Evolutionary conservation across 176 grass and related monocot species (phyloP).

Genomic region (Cenchrus americanus): DNA sequence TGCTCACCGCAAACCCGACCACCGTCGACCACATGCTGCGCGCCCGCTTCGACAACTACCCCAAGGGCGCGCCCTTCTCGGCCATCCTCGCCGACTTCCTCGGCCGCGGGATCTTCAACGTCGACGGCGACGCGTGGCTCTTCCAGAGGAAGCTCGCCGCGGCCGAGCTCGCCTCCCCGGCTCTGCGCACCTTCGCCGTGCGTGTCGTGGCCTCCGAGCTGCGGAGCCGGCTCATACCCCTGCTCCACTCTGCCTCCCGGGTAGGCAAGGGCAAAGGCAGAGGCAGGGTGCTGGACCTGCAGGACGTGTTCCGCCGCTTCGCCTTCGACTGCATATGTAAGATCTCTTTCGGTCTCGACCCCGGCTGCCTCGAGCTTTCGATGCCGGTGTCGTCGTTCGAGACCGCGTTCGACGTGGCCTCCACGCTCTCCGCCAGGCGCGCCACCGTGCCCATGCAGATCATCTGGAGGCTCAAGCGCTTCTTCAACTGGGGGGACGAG

Average conservation of each 20-base stretch:
- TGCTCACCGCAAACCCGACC: slow-evolving; percentile 63
- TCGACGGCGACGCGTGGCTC: slow-evolving; percentile 72
- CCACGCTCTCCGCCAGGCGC: slow-evolving; percentile 68
- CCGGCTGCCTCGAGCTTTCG: slow-evolving; percentile 62
- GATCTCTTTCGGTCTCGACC: slow-evolving; percentile 77
- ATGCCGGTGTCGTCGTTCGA: slow-evolving; percentile 66
- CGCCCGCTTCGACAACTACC: slow-evolving; percentile 72
- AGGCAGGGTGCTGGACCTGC: slow-evolving; percentile 65
- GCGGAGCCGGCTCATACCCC: slow-evolving; percentile 55
- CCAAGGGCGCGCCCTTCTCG: slow-evolving; percentile 72
- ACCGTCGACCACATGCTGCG: slow-evolving; percentile 85
- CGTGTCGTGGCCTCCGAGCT: slow-evolving; percentile 65
- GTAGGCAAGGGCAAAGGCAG: background rate
- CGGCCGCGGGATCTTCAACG: slow-evolving; percentile 89
- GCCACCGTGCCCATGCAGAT: slow-evolving; percentile 50
- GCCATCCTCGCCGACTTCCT: slow-evolving; percentile 85
- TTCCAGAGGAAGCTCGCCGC: slow-evolving; percentile 82
- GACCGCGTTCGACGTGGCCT: slow-evolving; percentile 64
- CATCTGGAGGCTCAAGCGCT: slow-evolving; percentile 68
- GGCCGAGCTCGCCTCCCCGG: slow-evolving; percentile 52
- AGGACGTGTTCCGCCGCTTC: slow-evolving; percentile 80
- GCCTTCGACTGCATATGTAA: slow-evolving; percentile 89
- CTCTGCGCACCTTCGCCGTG: slow-evolving; percentile 49
- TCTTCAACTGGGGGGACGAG: slow-evolving; percentile 74
- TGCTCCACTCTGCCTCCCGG: slow-evolving; percentile 53